Conservation (phyloP, 371 early-diverging fungal species). For the Syncephalis fuscata region DNA sequence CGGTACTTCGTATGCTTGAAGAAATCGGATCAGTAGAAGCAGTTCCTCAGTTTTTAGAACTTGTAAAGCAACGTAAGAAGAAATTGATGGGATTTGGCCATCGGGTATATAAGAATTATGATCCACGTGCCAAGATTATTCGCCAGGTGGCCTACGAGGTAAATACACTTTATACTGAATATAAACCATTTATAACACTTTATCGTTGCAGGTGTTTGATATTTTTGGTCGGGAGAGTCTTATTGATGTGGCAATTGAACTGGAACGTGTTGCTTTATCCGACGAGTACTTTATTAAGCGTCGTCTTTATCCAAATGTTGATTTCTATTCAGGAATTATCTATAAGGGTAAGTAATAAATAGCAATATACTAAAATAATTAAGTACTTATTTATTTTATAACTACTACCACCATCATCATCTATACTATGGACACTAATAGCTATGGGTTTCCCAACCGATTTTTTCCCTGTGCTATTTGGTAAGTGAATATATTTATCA, state of each 20-base stretch:
- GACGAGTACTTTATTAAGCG: slow-evolving; percentile 39
- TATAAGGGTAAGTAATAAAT: slow-evolving; percentile 7
- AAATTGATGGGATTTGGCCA: slow-evolving; percentile 39
- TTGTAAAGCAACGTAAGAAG: slow-evolving; percentile 29
- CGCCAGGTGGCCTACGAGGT: slow-evolving; percentile 30
- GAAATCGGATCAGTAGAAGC: slow-evolving; percentile 26
- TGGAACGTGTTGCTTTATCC: slow-evolving; percentile 22
- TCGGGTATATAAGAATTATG: slow-evolving; percentile 32
- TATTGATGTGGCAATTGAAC: slow-evolving; percentile 34
- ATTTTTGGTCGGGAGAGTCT: slow-evolving; percentile 27
- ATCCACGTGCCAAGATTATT: slow-evolving; percentile 31
- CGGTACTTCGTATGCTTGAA: slow-evolving; percentile 35
- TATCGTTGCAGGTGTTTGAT: slow-evolving; percentile 20
- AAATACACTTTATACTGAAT: too few relatives aligned
- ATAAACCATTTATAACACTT: not conserved
- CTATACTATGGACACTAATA: too few relatives aligned
- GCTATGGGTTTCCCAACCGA: slow-evolving; percentile 45
- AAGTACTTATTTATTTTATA: too few relatives aligned
- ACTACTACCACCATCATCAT: too few relatives aligned
- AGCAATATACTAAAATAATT: too few relatives aligned
- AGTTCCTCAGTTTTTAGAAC: slow-evolving; percentile 23
- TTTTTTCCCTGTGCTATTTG: slow-evolving; percentile 33
- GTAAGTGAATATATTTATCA: slow-evolving; percentile 23
- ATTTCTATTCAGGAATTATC: slow-evolving; percentile 30
- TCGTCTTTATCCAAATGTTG: slow-evolving; percentile 37